Evolutionary conservation across 306 rosid species (phyloP), one percentile per base, ranked within the genome.

Genomic region (Lathyrus oleraceus): DNA sequence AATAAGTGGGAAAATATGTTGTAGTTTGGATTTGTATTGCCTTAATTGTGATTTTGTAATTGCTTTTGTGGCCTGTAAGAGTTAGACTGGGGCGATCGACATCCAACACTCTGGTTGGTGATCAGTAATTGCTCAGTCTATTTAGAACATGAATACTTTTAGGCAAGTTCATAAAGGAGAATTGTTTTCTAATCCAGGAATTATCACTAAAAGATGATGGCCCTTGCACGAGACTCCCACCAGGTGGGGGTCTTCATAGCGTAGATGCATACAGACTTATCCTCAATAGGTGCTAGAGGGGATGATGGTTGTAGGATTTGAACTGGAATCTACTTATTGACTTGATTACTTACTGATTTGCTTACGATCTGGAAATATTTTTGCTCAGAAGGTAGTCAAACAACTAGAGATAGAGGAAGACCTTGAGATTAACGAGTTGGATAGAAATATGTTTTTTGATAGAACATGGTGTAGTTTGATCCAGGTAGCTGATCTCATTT

Each of bases 101-200:
- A 6, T 61, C 56, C 51, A 76, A 69, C 42, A 20, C 35, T 77
- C 5, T 30, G 20, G 25, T 70, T 70, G 48, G 19, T 77, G 48
- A 62, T 61, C 20, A 17, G 11, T 42, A 61, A 68, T 35, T 27
- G 9, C 32, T 3, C 12, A 13, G 32, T 8, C 54, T 30, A 15
- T 62, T 53, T 5, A 14, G n/a, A 63, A 32, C 45, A 7, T 12
- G 52, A 69, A 40, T 6, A 10, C 1, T n/a, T 5, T 76, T 51
- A 51, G 1, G 25, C 11, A 61, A 52, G 32, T 15, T 61, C 15
- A 10, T 2, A 30, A 2, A 20, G 14, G 62, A 13, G 11, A 5
- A 30, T 8, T 12, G 20, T 40, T 61, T 52, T 51, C 13, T 49
- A 38, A 13, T 53, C 27, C 43, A 42, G 47, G 76, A 62, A 53